Base-by-base conservation (phyloP, 2,329 filamentous ascomycete species). In the Colletotrichum sansevieriae region DNA sequence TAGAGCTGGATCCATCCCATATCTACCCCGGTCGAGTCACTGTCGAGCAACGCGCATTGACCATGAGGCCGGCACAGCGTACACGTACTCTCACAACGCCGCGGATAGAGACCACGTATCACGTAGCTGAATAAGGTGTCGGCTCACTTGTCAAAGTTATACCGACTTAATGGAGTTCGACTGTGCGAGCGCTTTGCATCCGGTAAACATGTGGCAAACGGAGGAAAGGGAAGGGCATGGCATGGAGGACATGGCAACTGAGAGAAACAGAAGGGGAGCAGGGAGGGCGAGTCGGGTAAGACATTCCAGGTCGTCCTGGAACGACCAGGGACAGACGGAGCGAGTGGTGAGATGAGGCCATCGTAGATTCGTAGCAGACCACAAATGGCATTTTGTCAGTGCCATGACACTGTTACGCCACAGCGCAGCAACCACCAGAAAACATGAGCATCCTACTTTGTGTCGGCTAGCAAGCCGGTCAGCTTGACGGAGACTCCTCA, bases 21-120 rank as follows among this genome's bases (percentile, higher is more conserved):
- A 51, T 61, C 63, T 47, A 68, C 64, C 67, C 63, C 67, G 58
- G 67, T 70, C 57, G 51, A 68, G 51, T 63, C 49, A 25, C 51
- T 43, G 33, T 49, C 35, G 54, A 63, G 46, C 57, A 35, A 46
- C 55, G 25, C 52, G 67, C 67, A 70, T 52, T 58, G 63, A 47
- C 64, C 67, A 68, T 20, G 25, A 15, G 18, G 22, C 25, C 55
- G 62, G 57, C 35, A 49, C 55, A 61, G 41, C 43, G 54, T 55
- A 65, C 62, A 66, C 62, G 61, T 65, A 59, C 54, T 47, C 54
- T 20, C 18, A 13, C 39, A 59, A 20, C 62, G 29, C 29, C 22
- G 51, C 52, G 18, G 43, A 20, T 22, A 62, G 13, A 41, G 61
- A 62, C 59, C 47, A 62, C 47, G 59, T 62, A 62, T 63, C 61